Evolutionary conservation across 805 yeast genomes (phyloP), one percentile per base, ranked within the genome.

Genomic region (Myxozyma nipponensis): DNA sequence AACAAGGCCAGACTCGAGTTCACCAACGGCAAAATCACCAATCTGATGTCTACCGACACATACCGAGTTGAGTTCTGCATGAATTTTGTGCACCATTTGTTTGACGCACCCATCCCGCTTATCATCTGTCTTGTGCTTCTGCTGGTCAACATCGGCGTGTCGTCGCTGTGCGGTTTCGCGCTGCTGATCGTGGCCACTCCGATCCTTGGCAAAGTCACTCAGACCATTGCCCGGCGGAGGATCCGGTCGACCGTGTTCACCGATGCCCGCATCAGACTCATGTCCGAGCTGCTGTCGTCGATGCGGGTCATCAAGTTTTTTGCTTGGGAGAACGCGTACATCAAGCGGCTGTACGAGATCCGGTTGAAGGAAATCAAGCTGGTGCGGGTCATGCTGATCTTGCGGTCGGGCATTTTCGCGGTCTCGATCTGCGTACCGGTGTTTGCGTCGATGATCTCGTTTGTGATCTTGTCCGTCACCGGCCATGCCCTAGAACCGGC

Each of bases 321-420:
- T 65, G 86, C 95, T 1, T 90, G 96, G 96, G 97, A 90, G 68
- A 74, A 73, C 28, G 89, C 96, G 0, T 90, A 87, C 64, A 74
- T 74, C 47, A 66, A 74, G 7, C 70, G 75, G 46, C 76, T 90
- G 32, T 62, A 78, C 15, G 74, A 72, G 10, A 72, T 78, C 24
- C 77, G 97, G 64, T 61, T 63, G 0, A 63, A 70, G 19, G 97
- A n/a, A n/a, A n/a, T n/a, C n/a, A n/a, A n/a, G n/a, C n/a, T n/a
- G n/a, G n/a, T n/a, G n/a, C n/a, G n/a, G 89, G 72, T 69, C 46
- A 77, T 87, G 72, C 90, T 85, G 62, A 72, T 81, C 39, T 65
- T 79, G 25, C 79, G 90, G 64, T 85, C 83, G 62, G 56, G 74
- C 19, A 66, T 83, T 42, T 78, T 83, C 47, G 83, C 95, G 0